These are phyloP conservation scores for Ulota crispa DNA, from an alignment of 225 moss, liverwort and hornwort species.

Conservation along the genomic window DNA sequence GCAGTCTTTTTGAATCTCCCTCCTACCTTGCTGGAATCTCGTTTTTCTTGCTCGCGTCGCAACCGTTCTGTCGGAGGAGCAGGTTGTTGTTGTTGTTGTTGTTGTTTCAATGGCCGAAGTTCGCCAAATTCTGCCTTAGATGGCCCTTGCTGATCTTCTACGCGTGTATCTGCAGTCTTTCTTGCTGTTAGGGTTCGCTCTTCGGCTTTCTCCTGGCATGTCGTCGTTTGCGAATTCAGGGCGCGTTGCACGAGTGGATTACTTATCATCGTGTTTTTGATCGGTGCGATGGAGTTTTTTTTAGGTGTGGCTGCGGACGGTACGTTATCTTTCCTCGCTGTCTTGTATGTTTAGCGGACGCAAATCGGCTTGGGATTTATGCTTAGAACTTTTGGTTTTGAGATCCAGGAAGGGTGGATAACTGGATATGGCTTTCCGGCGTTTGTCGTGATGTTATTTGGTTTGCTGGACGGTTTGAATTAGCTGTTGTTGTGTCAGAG, in stretches of 20 bases:
- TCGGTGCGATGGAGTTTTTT: neutral
- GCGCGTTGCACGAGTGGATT: neutral
- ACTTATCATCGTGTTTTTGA: neutral
- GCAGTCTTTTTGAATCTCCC: neutral
- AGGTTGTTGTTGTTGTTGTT: neutral
- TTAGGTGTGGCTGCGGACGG: neutral
- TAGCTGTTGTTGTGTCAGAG: neutral
- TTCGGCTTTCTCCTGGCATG: neutral
- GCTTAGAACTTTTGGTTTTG: neutral
- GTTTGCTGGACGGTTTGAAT: neutral
- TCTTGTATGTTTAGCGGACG: neutral
- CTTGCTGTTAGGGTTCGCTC: conserved; percentile 21
- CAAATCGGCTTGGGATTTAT: conserved; percentile 5
- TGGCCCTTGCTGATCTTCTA: neutral
- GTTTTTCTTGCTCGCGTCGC: neutral
- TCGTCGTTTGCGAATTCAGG: neutral
- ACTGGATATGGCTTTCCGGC: neutral
- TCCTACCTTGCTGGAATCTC: neutral
- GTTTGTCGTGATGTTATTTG: neutral
- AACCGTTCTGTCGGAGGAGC: conserved; percentile 14
- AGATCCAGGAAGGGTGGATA: neutral
- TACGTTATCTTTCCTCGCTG: neutral
- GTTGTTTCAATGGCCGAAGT: neutral
- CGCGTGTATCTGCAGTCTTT: neutral
- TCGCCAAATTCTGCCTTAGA: neutral